Evolutionary conservation across 1,284 basidiomycete genomes (phyloP), one percentile per base, ranked within the genome.

Genomic region (Cerrena zonata): DNA sequence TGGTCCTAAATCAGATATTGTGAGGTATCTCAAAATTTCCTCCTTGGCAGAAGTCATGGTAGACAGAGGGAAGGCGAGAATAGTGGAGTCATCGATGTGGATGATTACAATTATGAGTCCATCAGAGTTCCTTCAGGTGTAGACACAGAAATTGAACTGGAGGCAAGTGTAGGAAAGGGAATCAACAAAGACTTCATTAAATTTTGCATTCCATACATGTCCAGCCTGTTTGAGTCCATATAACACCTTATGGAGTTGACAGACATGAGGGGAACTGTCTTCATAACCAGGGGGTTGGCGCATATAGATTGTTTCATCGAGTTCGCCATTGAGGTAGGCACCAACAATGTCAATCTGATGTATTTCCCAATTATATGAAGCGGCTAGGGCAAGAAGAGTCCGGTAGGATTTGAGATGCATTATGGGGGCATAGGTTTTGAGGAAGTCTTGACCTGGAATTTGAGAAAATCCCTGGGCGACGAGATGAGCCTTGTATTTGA

Each of bases 381-480:
- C 54, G 0, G 62, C 71, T 3, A 71, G 23, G 0, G 64, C 56
- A 3, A 70, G 46, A 0, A 71, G 24, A 1, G 57, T 23, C 1
- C 66, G 54, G 3, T 69, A 38, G 0, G 67, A 56, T 2, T 56
- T 53, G 19, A 61, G 57, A 2, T 58, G 53, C 2, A 61, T 58
- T 0, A 66, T 61, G 0, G 71, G 70, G 0, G 71, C 52, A 24
- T 58, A 68, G 0, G 67, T 70, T 2, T 69, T 57, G 18, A 58
- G 51, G 52, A 60, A 75, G 54, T 77, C 69, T 5, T 70, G 41
- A 0, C 74, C 72, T 3, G 62, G 61, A 0, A 56, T 50, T 49
- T 77, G 75, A 0, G 57, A 54, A 58, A 72, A 75, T 0, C 74
- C 75, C 34, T 69, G 62, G 0, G 70, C 73, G 0, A 75, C 72